Percentiles rank a stretch among this genome's conserved stretches.
phyloP scores from a whole-genome alignment of 805 yeast genomes.

The Pichia kluyveri region DNA sequence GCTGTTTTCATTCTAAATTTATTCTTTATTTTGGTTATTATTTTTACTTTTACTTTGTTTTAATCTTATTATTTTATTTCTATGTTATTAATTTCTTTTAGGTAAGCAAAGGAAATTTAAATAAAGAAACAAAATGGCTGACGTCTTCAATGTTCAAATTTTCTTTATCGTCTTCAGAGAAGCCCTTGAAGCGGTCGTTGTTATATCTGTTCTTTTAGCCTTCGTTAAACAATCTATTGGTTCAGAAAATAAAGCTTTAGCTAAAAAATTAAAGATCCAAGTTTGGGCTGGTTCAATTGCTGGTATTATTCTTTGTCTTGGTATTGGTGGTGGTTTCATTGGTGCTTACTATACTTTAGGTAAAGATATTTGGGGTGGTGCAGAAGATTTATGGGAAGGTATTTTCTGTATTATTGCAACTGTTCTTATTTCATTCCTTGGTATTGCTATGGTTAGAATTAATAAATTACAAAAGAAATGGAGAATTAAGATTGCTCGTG shows the following conservation, averaged over 20 bases:
- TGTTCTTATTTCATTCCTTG: conserved; percentile 84
- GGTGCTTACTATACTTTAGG: conserved; percentile 83
- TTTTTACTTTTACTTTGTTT: not conserved
- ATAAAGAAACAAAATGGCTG: conserved; percentile 15
- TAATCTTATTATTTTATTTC: not conserved
- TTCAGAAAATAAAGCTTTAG: conserved; percentile 36
- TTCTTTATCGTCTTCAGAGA: conserved; percentile 93
- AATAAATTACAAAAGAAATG: conserved; percentile 96
- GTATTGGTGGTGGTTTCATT: conserved; percentile 86
- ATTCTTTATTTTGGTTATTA: not conserved
- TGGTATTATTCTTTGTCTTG: conserved; percentile 74
- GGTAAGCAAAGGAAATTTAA: not conserved
- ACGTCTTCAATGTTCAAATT: conserved; percentile 61
- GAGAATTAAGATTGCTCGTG: conserved; percentile 89
- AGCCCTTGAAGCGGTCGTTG: conserved; percentile 83
- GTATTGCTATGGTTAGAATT: conserved; percentile 90
- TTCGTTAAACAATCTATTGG: conserved; percentile 87
- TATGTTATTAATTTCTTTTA: not conserved
- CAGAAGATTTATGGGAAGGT: conserved; percentile 98
- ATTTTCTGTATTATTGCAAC: conserved; percentile 86
- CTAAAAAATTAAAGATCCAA: conserved; percentile 38
- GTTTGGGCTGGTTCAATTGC: conserved; percentile 76
- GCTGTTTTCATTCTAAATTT: not conserved
- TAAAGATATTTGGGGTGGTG: conserved; percentile 72
- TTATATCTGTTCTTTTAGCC: conserved; percentile 85